Evolutionary conservation across 257 asterid genomes (phyloP).

Genomic region (Perilla frutescens): DNA sequence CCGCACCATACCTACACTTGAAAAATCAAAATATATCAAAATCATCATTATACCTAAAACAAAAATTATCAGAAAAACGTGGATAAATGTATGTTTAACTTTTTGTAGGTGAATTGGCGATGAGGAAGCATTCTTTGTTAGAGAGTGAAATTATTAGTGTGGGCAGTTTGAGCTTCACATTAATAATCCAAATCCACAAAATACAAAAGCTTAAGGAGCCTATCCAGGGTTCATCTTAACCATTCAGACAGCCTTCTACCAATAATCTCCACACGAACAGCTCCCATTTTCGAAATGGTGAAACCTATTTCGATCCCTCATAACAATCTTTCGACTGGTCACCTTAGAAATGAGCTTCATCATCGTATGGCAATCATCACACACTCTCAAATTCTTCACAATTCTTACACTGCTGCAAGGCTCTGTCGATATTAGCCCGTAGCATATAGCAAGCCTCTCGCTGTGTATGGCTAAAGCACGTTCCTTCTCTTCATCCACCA

Average conservation of each 20-base stretch:
- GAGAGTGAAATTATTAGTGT: too few species aligned
- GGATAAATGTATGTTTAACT: too few species aligned
- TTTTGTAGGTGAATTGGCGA: too few species aligned
- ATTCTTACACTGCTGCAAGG: constrained; percentile 43
- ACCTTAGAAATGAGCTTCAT: constrained; percentile 56
- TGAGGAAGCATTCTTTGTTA: too few species aligned
- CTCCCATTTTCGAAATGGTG: constrained; percentile 66
- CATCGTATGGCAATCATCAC: constrained; percentile 60
- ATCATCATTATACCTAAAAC: too few species aligned
- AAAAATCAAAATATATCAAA: too few species aligned
- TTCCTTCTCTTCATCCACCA: constrained; percentile 50
- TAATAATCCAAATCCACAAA: too few species aligned
- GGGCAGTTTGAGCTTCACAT: too few species aligned
- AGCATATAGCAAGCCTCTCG: constrained; percentile 65
- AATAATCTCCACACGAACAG: constrained; percentile 65
- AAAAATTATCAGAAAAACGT: too few species aligned
- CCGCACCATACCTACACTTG: too few species aligned
- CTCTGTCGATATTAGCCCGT: constrained; percentile 53
- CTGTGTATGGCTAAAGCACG: constrained; percentile 57
- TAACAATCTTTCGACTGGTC: constrained; percentile 43
- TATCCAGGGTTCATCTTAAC: too few species aligned
- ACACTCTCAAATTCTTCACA: constrained; percentile 58
- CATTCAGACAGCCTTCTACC: constrained; percentile 39
- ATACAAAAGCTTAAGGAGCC: too few species aligned
- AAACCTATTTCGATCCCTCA: constrained; percentile 68